Evolutionary conservation across 345 rosid genomes (phyloP), one percentile per base, ranked within the genome.

Genomic region (Erodium maritimum): DNA sequence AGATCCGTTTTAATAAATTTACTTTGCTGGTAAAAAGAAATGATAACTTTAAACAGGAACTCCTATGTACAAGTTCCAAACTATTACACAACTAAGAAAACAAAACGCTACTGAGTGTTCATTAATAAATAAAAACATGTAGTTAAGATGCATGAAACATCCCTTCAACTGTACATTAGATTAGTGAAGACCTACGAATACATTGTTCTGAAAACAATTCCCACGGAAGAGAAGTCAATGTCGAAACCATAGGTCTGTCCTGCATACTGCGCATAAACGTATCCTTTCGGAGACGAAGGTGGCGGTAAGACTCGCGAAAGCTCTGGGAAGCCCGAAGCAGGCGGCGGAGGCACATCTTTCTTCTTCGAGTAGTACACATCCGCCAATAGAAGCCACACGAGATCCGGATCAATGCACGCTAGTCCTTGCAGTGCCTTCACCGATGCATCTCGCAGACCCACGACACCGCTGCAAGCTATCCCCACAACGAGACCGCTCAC

Each of bases 401-500:
- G 91, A 75, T 93, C 99, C 23, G 96, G 75, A 70, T 93, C 96
- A 2, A 93, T 65, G 21, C 75, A 69, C 17, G 94, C 89, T 37
- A 93, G 89, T 58, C 89, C 99, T 20, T 50, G 65, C 59, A 93
- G 61, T 0, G 99, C 95, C 60, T 80, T 81, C 54, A 85, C 52
- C 14, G 88, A 77, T 5, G 94, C 82, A 69, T 85, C 90, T 4
- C 65, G 81, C 21, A 93, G 79, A 17, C 91, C 82, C 0, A 67
- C 53, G 24, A 88, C 81, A 12, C 96, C 74, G 14, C 95, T 83
- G 55, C 82, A 93, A 19, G 95, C 96, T 29, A 93, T 79, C 46
- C 95, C 99, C 52, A 85, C 91, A 0, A 82, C 86, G 8, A 89
- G 72, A 33, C 99, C 99, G 5, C 91, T 82, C 3, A 85, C 88